A percentile compares a stretch with the other conserved stretches of the same genome.
These are phyloP conservation scores for Starmerella sp. DNA, from an alignment of 805 yeast species.

Conservation along the genomic window DNA sequence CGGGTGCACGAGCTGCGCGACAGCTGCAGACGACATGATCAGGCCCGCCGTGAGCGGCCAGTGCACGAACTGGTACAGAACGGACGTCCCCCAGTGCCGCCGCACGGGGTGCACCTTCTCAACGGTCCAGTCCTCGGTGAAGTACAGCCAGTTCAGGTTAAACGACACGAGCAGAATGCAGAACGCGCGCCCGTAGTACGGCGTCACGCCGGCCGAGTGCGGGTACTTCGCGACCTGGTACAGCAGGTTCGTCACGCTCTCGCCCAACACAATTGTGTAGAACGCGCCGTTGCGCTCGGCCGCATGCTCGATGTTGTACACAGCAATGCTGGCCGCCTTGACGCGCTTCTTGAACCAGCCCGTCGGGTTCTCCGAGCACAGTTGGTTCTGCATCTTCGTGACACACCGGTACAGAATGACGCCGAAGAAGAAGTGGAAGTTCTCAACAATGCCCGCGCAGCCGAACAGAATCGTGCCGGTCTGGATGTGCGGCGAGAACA, in stretches of 20 bases:
- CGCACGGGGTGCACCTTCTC: constrained; percentile 7
- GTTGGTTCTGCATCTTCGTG: background rate
- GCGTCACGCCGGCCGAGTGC: constrained; percentile 4
- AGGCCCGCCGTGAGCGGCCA: constrained; percentile 8
- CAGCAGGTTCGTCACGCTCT: constrained; percentile 7
- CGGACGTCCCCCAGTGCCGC: constrained; percentile 3
- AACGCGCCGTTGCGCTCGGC: constrained; percentile 6
- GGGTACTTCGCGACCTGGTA: constrained; percentile 1
- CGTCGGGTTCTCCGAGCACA: background rate
- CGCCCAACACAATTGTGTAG: constrained; percentile 10
- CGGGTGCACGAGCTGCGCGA: background rate
- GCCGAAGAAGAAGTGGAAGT: background rate
- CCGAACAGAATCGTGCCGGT: constrained; percentile 6
- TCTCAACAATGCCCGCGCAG: constrained; percentile 6
- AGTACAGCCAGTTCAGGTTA: constrained; percentile 8
- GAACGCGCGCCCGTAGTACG: constrained; percentile 10
- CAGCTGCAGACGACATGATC: constrained; percentile 5
- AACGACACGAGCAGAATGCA: constrained; percentile 7
- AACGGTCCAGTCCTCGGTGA: constrained; percentile 7
- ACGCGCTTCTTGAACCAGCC: background rate
- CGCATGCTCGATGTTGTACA: constrained; percentile 7
- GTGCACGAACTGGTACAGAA: background rate
- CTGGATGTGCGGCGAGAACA: constrained; percentile 3
- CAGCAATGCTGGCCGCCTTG: background rate
- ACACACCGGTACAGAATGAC: background rate